Base-by-base conservation (phyloP, 208 protist species). In the Wallacemonas collosoma region DNA sequence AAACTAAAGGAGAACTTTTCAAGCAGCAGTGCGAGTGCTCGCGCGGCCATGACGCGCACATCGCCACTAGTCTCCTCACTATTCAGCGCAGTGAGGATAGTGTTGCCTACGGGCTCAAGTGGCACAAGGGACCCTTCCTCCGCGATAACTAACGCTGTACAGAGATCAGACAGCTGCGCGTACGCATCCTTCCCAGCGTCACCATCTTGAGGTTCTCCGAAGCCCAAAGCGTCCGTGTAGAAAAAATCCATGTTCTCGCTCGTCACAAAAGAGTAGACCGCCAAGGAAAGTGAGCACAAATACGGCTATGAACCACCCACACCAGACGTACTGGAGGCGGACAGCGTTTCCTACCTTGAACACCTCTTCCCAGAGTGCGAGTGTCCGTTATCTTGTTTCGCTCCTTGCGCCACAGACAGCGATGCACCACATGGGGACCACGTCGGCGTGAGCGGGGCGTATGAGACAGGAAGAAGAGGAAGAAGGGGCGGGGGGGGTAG, bases 21-120 rank as follows among this genome's bases (percentile, higher is more conserved):
- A 2, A 96, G 78, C 3, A 96, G 17, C 38, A 92, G 81, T 11
- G 79, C 84, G 17, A 93, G 53, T 1, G 88, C 86, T 2, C 92
- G 83, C 1, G 85, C 73, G 2, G 82, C 86, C 76, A 96, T 86
- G 5, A 93, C 88, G 9, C 79, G 73, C 8, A 93, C 80, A 74
- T 96, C 89, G 26, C 92, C 92, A 62, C 85, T 66, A 26, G 69
- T 77, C 43, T 51, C 38, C 17, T 51, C 71, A 15, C 65, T 69
- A 41, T 82, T 62, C 38, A 86, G 61, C 0, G 64, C 60, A 2
- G 71, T 64, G 14, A 87, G 72, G 14, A 93, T 63, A 3, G 50
- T 73, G 15, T 69, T 50, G 26, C 75, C 55, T 12, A 88, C 43
- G 2, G 50, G 57, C 2, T 79, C 60, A 5, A 93, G 50, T 4